A percentile compares a stretch with the other conserved stretches of the same genome.
phyloP scores from a whole-genome alignment of 2,329 filamentous ascomycete species.

The Xylariaceae sp. region DNA sequence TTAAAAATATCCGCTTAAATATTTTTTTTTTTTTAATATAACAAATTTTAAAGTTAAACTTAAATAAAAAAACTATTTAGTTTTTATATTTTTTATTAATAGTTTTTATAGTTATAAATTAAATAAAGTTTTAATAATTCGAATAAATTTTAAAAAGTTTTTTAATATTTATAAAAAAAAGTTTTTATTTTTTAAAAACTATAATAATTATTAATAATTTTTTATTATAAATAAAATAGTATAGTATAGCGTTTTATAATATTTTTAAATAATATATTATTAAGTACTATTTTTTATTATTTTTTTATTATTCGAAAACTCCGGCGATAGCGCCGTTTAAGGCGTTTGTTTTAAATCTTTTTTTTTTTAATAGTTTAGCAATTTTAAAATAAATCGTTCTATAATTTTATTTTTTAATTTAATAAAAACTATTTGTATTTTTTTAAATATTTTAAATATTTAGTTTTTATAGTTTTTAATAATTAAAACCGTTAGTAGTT shows the following conservation, averaged over 20 bases:
- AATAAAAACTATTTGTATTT: background rate
- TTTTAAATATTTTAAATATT: background rate
- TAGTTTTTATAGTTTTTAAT: constrained; percentile 1
- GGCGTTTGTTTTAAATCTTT: background rate
- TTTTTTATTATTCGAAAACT: background rate
- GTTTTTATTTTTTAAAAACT: constrained; percentile 2
- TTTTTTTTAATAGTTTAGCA: background rate
- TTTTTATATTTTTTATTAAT: background rate
- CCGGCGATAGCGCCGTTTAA: background rate
- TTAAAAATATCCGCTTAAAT: constrained; percentile 1
- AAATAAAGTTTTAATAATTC: background rate
- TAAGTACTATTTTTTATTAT: background rate
- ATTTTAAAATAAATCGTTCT: background rate
- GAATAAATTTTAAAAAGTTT: constrained; percentile 2
- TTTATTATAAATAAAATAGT: background rate
- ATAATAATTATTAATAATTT: constrained; percentile 1
- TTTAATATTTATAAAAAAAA: constrained; percentile 1
- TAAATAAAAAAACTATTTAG: constrained; percentile 1
- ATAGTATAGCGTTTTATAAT: background rate
- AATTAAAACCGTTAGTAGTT: background rate
- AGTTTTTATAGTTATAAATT: background rate
- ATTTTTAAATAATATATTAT: too few species aligned
- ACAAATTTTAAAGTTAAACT: constrained; percentile 5
- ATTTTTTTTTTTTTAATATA: constrained; percentile 5
- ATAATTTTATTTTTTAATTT: background rate